Evolutionary conservation across 2,329 filamentous ascomycete genomes (phyloP).

Genomic region (Aspergillus ochraceus): DNA sequence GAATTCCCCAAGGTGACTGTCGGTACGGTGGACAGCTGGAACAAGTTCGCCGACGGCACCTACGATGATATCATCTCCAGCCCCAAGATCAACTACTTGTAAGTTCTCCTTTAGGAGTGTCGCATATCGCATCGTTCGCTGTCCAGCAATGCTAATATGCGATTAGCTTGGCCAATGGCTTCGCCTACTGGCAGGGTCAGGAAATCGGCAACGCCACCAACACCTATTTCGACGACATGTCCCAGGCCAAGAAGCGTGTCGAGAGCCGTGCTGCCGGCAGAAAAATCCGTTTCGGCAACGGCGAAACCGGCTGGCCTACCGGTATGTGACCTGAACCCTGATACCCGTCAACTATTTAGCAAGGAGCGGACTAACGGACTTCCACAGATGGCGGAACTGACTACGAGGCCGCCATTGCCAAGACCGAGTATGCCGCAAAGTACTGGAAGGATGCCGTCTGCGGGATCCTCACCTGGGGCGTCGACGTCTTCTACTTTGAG

Average conservation of each 20-base stretch:
- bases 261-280: slow-evolving; percentile 58
- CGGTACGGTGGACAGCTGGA: slow-evolving; percentile 72
- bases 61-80: slow-evolving; percentile 62
- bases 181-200: slow-evolving; percentile 71
- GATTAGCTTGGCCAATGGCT: slow-evolving; percentile 62
- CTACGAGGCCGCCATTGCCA: slow-evolving; percentile 62
- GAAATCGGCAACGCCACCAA: slow-evolving; percentile 57
- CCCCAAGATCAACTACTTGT: slow-evolving; percentile 59
- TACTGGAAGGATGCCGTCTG: slow-evolving; percentile 66
- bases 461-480: slow-evolving; percentile 63
- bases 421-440: slow-evolving; percentile 56
- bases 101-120: slow-evolving; percentile 18
- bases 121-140: too few relatives aligned
- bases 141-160: background rate
- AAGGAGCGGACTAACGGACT: background rate
- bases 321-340: slow-evolving; percentile 29
- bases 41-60: slow-evolving; percentile 68
- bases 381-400: slow-evolving; percentile 53
- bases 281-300: slow-evolving; percentile 66
- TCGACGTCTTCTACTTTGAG: slow-evolving; percentile 73
- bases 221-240: slow-evolving; percentile 68
- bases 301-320: slow-evolving; percentile 69
- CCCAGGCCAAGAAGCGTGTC: slow-evolving; percentile 63
- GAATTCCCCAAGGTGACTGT: slow-evolving; percentile 58
- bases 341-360: background rate